Evolutionary conservation across 192 early-diverging fungal species (phyloP).

Genomic region (Entomortierella lignicola): DNA sequence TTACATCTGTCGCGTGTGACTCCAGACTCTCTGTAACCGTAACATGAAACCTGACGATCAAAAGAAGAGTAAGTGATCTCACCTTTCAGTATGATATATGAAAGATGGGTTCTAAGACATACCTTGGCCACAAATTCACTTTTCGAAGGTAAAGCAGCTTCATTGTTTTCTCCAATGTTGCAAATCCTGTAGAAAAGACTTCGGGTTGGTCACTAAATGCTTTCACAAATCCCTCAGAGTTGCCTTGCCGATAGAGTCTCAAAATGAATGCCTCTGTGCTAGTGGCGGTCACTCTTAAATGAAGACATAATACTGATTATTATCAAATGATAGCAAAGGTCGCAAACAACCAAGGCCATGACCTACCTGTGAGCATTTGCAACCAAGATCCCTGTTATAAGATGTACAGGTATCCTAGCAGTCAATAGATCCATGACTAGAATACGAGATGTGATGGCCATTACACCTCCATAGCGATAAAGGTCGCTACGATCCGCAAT

Average conservation of each 20-base stretch:
- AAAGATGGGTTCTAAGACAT: too few relatives aligned
- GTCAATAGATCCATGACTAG: slow-evolving; percentile 92
- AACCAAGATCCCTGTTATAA: slow-evolving; percentile 87
- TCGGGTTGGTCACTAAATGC: slow-evolving; percentile 93
- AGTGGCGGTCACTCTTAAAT: slow-evolving; percentile 75
- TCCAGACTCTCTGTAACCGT: slow-evolving; percentile 68
- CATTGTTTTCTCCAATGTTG: slow-evolving; percentile 89
- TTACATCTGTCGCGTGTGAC: slow-evolving; percentile 63
- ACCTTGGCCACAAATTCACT: slow-evolving; percentile 92
- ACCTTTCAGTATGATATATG: too few relatives aligned
- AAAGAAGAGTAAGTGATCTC: slow-evolving; percentile 6
- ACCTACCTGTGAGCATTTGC: slow-evolving; percentile 84
- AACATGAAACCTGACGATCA: slow-evolving; percentile 72
- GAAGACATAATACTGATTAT: too few relatives aligned
- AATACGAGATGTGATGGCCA: slow-evolving; percentile 89
- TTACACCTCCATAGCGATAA: slow-evolving; percentile 85
- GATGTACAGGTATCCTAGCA: slow-evolving; percentile 74
- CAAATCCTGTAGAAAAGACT: slow-evolving; percentile 81
- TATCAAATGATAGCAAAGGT: background rate
- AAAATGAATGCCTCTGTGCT: slow-evolving; percentile 93
- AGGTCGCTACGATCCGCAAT: slow-evolving; percentile 58
- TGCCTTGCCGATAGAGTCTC: slow-evolving; percentile 80
- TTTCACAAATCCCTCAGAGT: slow-evolving; percentile 90
- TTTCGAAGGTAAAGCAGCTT: slow-evolving; percentile 83
- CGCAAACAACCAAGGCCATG: background rate